A percentile compares a stretch with the other conserved stretches of the same genome.
phyloP scores from a whole-genome alignment of 1,139 yeast species.

The Oligophagozyma castellii region DNA sequence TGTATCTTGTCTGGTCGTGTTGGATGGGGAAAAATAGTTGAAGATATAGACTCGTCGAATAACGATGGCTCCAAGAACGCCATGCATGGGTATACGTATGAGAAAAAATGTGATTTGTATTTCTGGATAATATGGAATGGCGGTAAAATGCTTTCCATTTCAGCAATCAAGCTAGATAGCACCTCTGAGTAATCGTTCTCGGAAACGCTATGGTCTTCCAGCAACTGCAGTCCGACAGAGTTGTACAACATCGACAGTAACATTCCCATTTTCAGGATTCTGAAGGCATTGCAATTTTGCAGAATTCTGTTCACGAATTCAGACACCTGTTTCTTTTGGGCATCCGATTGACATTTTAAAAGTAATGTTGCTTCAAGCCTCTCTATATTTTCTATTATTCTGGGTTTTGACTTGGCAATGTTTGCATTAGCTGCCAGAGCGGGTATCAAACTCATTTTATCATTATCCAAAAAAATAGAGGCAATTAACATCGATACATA shows the following conservation, averaged over 20 bases:
- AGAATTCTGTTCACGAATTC: conserved; percentile 17
- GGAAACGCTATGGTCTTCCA: conserved; percentile 12
- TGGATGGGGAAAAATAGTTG: conserved; percentile 9
- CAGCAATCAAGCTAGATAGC: conserved; percentile 8
- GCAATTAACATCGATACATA: conserved; percentile 16
- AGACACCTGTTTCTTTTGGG: conserved; percentile 12
- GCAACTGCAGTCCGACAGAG: conserved; percentile 9
- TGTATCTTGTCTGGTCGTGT: conserved; percentile 11
- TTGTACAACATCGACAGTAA: conserved; percentile 12
- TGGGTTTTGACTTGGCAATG: conserved; percentile 12
- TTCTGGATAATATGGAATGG: conserved; percentile 7
- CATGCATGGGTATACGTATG: conserved; percentile 10
- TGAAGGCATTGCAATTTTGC: conserved; percentile 13
- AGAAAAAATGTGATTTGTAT: conserved; percentile 12
- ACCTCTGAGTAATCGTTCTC: conserved; percentile 11
- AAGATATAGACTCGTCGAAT: conserved; percentile 13
- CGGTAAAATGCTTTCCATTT: conserved; percentile 10
- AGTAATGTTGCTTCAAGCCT: conserved; percentile 14
- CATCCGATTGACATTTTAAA: conserved; percentile 10
- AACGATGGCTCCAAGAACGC: conserved; percentile 10
- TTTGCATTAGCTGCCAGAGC: conserved; percentile 13
- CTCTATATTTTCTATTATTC: conserved; percentile 10
- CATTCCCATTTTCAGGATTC: conserved; percentile 15
- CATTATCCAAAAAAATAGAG: conserved; percentile 17
- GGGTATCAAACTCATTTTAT: conserved; percentile 20